Base-by-base conservation (phyloP, 768 basidiomycete genomes). In the Boletus reticulatus region DNA sequence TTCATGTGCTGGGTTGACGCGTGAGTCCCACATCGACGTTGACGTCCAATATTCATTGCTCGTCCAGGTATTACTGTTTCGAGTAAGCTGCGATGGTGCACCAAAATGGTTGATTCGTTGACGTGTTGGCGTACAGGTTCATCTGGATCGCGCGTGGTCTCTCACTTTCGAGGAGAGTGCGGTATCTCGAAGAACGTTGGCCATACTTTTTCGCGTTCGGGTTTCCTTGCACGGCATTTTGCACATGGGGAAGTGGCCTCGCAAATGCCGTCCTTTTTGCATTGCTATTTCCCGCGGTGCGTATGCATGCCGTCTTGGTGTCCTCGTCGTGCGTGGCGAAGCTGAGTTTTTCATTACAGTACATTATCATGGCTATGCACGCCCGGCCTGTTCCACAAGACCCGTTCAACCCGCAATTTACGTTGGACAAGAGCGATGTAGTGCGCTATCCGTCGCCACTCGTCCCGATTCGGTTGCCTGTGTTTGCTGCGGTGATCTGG, bases 1-100 rank as follows among this genome's bases (percentile, higher is more conserved):
- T 94, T 92, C 66, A 72, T 92, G 55, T 93, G 89, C 64, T 92
- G 92, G 88, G 79, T 94, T 43, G 87, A 94, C 68, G 79, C 92
- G 88, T 94, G 71, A 80, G 91, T 87, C 11, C 17, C 52, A 43
- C 36, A 19, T 46, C 57, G 13, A 42, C n/a, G 27, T 50, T 45
- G 42, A n/a, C 19, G 17, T 31, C 34, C 47, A 6, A 32, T 48
- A 47, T 22, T 60, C 41, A 52, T 41, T 46, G 27, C 44, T 24
- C 48, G n/a, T 45, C 16, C 43, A 92, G 91, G 45, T 94, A 92
- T 70, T 94, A 94, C 72, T 92, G 87, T 71, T 94, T 94, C 64
- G 92, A 94, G 91, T 93, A 67, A 73, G 79, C 62, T 20, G 13
- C 44, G 32, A 34, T 53, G 11, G 34, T 44, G 52, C 17, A 55